These are phyloP conservation scores for Tetracladium maxilliforme DNA, from an alignment of 2,329 filamentous ascomycete species.

Conservation along the genomic window DNA sequence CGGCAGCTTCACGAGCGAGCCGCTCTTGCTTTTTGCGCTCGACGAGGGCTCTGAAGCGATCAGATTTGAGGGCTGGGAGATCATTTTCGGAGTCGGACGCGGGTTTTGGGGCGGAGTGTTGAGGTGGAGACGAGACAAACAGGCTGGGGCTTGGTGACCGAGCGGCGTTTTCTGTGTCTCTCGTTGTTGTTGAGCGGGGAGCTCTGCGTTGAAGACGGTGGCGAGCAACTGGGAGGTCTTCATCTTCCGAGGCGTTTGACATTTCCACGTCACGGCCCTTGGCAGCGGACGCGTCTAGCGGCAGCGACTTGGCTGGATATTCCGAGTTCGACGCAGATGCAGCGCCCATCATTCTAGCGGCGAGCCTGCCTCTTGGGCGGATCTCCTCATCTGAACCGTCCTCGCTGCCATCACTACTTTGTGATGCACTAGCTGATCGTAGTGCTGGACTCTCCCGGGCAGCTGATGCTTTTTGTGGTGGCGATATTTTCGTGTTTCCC, in stretches of 20 bases:
- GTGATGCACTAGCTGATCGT: constrained; percentile 2
- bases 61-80: constrained; percentile 27
- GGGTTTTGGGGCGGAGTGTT: constrained; percentile 12
- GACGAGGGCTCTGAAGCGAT: constrained; percentile 57
- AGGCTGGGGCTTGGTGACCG: too few species aligned
- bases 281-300: constrained; percentile 3
- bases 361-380: constrained; percentile 47
- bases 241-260: constrained; percentile 1
- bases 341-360: constrained; percentile 42
- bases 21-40: constrained; percentile 60
- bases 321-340: constrained; percentile 7
- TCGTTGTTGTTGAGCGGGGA: neutral
- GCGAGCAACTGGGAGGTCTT: neutral
- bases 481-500: constrained; percentile 1
- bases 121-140: neutral
- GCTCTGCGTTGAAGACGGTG: neutral
- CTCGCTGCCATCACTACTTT: constrained; percentile 14
- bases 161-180: too few species aligned
- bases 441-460: neutral
- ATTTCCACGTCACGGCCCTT: constrained; percentile 2
- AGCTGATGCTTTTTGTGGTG: too few species aligned
- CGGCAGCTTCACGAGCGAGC: constrained; percentile 47
- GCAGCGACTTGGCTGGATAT: constrained; percentile 12
- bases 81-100: constrained; percentile 15
- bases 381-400: constrained; percentile 26